phyloP scores from a whole-genome alignment of 2,329 filamentous ascomycete species.

The Geosmithia putterillii region DNA sequence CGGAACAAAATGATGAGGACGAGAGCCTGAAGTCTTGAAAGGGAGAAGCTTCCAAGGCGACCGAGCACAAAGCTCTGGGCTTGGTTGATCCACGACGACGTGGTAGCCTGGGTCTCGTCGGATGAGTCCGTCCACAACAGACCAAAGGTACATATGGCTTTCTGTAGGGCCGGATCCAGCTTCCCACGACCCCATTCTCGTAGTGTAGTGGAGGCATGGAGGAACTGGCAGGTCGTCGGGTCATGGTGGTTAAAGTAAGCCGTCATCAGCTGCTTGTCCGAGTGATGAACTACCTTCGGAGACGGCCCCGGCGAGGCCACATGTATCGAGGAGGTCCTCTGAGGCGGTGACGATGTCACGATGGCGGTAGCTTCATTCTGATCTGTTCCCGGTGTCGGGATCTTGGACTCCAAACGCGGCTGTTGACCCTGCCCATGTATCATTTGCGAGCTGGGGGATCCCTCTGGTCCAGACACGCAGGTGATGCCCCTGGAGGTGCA shows the following conservation, averaged over 20 bases:
- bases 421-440: background rate
- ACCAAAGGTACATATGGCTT: slow-evolving; percentile 9
- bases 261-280: slow-evolving; percentile 5
- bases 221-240: slow-evolving; percentile 7
- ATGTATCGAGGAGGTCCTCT: background rate
- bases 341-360: background rate
- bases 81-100: slow-evolving; percentile 9
- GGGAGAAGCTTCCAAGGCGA: slow-evolving; percentile 1
- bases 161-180: slow-evolving; percentile 8
- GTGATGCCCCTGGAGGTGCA: slow-evolving; percentile 10
- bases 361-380: background rate
- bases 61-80: slow-evolving; percentile 3
- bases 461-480: slow-evolving; percentile 2
- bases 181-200: slow-evolving; percentile 11
- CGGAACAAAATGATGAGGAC: slow-evolving; percentile 9
- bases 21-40: slow-evolving; percentile 8
- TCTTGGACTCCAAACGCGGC: background rate
- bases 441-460: background rate
- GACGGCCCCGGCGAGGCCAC: background rate
- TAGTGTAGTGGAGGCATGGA: slow-evolving; percentile 9
- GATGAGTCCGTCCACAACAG: slow-evolving; percentile 1
- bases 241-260: slow-evolving; percentile 10
- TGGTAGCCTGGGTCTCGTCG: background rate
- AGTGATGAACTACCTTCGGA: background rate
- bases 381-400: background rate